Base-by-base conservation (phyloP, 345 rosid species). In the Boechera retrofracta region DNA sequence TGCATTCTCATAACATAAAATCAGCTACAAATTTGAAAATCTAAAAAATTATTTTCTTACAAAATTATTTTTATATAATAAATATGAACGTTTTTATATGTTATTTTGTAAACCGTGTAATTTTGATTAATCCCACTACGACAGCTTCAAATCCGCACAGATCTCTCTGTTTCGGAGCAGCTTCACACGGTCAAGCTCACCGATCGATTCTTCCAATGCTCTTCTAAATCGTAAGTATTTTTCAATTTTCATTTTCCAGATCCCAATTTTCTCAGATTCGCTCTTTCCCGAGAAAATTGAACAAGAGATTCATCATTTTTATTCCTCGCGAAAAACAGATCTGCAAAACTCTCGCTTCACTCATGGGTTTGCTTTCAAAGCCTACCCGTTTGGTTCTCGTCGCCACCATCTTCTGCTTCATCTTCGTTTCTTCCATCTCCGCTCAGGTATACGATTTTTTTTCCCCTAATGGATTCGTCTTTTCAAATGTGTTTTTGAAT, bases 361-460 rank as follows among this genome's bases (percentile, higher is more conserved):
- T 42, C 74, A 85, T 88, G 88, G 83, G 81, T 74, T 84, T 71
- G 75, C n/a, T 32, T 36, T 76, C 84, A 57, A 59, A 70, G 75
- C 81, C 78, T 12, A 61, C 75, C 63, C 81, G 81, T 38, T 66
- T 75, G 26, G 67, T 81, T 48, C 76, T 84, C 67, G 24, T 87
- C 57, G 9, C 77, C 16, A 74, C 79, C 33, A 33, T 75, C 32
- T 60, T 83, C 62, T 39, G 42, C 64, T 33, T 83, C 78, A 44
- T 78, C 47, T 80, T 76, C 68, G 67, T 79, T 41, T 73, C 84
- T 10, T 47, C 85, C 48, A 70, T 81, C 76, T 81, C 76, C 28
- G 86, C 87, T 3, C 88, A 84, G 93, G 93, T 82, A 57, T n/a
- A 9, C 4, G 10, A 8, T 48, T 32, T 16, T 38, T 52, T 32